Base-by-base conservation (phyloP, 148 eudicot genomes). In the Silene conica region DNA sequence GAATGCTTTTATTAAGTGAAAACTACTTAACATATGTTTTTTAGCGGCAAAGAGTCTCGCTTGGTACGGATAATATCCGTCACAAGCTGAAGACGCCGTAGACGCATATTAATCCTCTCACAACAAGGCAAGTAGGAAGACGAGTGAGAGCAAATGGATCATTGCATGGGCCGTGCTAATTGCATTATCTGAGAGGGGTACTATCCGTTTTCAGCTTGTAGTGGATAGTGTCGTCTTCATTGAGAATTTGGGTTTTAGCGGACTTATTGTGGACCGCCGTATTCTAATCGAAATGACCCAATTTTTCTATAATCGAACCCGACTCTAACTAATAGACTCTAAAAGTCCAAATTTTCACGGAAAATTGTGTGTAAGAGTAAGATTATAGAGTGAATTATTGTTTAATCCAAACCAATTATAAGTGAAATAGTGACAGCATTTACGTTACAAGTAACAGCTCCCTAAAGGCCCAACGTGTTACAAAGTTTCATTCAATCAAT, bases 381-480 rank as follows among this genome's bases (percentile, higher is more conserved):
- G 55, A 9, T 50, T 12, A 50, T 50, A 50, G 16, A 50, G 18
- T 50, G 55, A 50, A 50, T 50, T 50, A 50, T 15, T 15, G 55
- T 50, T 50, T 50, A 69, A 14, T 22, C 25, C 5, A 13, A 18
- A 11, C 1, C 18, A 72, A 9, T 8, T 15, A 48, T 50, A 22
- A 64, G 65, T 38, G 38, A 52, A 52, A 55, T 16, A 14, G 61
- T 28, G 54, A 21, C 45, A 67, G 11, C 45, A 34, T 38, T 2
- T 50, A 15, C 16, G 15, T 50, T 50, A 19, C 21, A 8, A n/a
- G 21, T 66, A 41, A 23, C 34, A 7, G 0, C 59, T 59, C 54
- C 54, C 26, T 2, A 69, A 69, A 50, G 5, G 23, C 19, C 60
- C 13, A 72, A 74, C 80, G 72, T 72, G 70, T 77, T 45, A 54